Evolutionary conservation across 768 basidiomycete species (phyloP), one percentile per base, ranked within the genome.

Genomic region (Calocera viscosa): DNA sequence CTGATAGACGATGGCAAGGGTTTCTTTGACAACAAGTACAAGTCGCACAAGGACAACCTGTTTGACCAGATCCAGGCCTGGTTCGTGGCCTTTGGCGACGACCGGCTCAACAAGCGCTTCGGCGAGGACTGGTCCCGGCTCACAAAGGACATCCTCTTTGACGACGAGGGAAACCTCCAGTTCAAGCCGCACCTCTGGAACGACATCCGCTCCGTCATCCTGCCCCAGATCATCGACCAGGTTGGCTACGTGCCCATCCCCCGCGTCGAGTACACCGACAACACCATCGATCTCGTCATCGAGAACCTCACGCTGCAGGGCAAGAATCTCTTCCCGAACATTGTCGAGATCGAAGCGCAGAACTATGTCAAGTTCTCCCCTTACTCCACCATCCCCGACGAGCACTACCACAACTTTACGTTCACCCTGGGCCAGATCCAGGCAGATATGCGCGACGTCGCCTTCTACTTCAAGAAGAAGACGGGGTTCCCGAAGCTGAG

Each of bases 251-350:
- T 68, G 33, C 93, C 93, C 7, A 94, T 98, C 70, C 95, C 95
- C 0, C 87, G 93, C 38, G 85, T 94, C 74, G 94, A 96, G 76
- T 98, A 96, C 78, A 88, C 89, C 38, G 92, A 95, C 76, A 87
- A 91, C 64, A 73, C 81, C 5, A 77, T 94, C 68, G 94, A 96
- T 71, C 82, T 96, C 49, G 90, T 95, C 67, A 85, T 97, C 69
- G 95, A 97, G 81, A 97, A 95, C 75, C 82, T 97, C 35, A 89
- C 90, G 0, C 81, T 94, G 19, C 86, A 90, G 68, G 91, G 91
- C 10, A 84, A 86, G 43, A 95, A 97, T 78, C 77, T 99, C 1
- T 88, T 94, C 82, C 94, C 94, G 1, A 80, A 79, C 75, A 67
- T 79, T 38, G 71, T 80, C 68, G 73, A 74, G 67, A 53, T 80